phyloP scores from a whole-genome alignment of 2,329 filamentous ascomycete species.

The Aureobasidium mangrovei region DNA sequence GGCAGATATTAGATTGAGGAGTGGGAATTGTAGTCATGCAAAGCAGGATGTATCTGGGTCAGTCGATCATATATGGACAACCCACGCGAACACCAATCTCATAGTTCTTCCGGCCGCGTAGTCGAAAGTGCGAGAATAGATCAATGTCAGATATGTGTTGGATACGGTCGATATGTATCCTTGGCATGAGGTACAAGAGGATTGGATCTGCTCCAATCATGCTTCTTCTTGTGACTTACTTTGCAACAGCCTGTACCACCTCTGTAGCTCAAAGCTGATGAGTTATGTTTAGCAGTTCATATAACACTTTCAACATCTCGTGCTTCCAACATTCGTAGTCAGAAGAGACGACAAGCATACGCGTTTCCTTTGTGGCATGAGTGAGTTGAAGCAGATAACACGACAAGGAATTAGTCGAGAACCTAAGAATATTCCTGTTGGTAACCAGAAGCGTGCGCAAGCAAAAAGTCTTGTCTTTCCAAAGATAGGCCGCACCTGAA shows the following conservation, averaged over 20 bases:
- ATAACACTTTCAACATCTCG: not conserved
- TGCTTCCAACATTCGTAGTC: no score
- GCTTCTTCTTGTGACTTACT: not conserved
- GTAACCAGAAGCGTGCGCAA: not conserved
- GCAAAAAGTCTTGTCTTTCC: not conserved
- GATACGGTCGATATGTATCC: not conserved
- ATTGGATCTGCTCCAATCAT: not conserved
- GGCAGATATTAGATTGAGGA: not conserved
- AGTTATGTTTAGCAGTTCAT: not conserved
- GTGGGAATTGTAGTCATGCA: not conserved
- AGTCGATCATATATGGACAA: not conserved
- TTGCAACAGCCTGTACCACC: not conserved
- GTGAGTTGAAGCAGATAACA: not conserved
- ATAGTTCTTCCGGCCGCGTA: not conserved
- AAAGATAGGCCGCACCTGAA: not conserved
- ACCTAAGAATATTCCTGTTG: not conserved
- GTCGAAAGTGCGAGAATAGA: not conserved
- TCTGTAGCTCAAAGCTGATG: not conserved
- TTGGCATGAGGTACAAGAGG: not conserved
- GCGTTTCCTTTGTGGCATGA: not conserved
- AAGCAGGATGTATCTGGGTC: not conserved
- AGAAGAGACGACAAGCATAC: no score
- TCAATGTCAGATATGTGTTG: not conserved
- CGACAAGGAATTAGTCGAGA: not conserved
- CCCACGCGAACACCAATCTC: not conserved